Evolutionary conservation across 306 rosid genomes (phyloP), one percentile per base, ranked within the genome.

Genomic region (Casuarina glauca): DNA sequence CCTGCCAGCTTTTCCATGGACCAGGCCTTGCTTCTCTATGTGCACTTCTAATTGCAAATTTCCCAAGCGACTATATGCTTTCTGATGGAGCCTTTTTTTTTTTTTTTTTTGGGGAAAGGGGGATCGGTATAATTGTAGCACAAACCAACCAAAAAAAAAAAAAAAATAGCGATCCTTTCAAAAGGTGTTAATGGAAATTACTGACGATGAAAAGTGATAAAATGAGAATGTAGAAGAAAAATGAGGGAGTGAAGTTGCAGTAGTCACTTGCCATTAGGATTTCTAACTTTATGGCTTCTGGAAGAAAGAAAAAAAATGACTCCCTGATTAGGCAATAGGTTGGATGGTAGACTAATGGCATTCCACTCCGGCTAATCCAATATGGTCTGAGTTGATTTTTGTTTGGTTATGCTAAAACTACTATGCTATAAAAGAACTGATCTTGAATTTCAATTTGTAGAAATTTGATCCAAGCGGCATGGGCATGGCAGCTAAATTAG

Each of bases 381-480:
- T 41, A 36, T 66, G 44, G 50, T 42, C 43, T 17, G 13, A 66
- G 6, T 66, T 17, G 11, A 35, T 16, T 41, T 42, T 66, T 42
- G 20, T 66, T 66, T 66, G 35, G 12, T 58, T 44, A 60, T 38
- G 9, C 74, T 44, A 43, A 76, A 38, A 54, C 63, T 38, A 15
- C 63, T 82, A 41, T 41, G 44, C 70, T 70, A 78, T 44, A 46
- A 60, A 45, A 66, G 79, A 81, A 38, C 60, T 69, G 35, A 70
- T 68, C 51, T 48, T 8, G 3, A 48, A 75, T 80, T 69, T 83
- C 85, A 19, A 35, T 69, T 41, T 44, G 50, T 71, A 90, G 97
- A 91, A 83, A 75, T 89, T 88, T 78, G 87, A 78, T 73, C 86
- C 85, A 53, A 81, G 76, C 83, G 85, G 82, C 82, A 70, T 73